phyloP scores from a whole-genome alignment of 768 basidiomycete species.

The Mycena crocata region DNA sequence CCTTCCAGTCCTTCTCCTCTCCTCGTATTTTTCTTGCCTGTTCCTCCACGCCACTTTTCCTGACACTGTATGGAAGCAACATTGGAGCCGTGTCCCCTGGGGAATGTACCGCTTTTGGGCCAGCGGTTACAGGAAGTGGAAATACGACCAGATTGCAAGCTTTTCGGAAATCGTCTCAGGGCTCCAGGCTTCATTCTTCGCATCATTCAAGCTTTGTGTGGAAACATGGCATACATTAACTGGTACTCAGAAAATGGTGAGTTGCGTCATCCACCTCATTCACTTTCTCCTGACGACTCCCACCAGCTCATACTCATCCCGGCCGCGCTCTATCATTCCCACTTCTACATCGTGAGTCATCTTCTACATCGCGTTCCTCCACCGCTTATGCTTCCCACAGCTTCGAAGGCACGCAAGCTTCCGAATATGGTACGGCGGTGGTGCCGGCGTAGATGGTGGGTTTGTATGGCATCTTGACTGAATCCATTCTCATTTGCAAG shows the following conservation, averaged over 20 bases:
- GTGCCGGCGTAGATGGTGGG: conserved; percentile 5
- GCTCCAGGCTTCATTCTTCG: too few species aligned
- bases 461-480: too few species aligned
- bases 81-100: neutral
- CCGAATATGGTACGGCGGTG: neutral
- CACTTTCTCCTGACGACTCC: neutral
- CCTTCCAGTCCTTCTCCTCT: too few species aligned
- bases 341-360: neutral
- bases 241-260: neutral
- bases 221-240: neutral
- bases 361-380: neutral
- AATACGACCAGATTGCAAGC: neutral
- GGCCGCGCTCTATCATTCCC: neutral
- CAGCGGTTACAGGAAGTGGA: neutral
- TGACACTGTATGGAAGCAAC: neutral
- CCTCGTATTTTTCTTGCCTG: neutral
- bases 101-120: neutral
- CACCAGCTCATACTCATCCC: neutral
- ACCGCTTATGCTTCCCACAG: neutral
- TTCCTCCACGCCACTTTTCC: neutral
- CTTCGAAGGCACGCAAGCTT: neutral
- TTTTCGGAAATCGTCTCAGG: neutral
- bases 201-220: neutral
- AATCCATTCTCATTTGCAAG: neutral
- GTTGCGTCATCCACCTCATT: neutral